Evolutionary conservation across 2,329 filamentous ascomycete genomes (phyloP).

Genomic region (Helotiales sp.): DNA sequence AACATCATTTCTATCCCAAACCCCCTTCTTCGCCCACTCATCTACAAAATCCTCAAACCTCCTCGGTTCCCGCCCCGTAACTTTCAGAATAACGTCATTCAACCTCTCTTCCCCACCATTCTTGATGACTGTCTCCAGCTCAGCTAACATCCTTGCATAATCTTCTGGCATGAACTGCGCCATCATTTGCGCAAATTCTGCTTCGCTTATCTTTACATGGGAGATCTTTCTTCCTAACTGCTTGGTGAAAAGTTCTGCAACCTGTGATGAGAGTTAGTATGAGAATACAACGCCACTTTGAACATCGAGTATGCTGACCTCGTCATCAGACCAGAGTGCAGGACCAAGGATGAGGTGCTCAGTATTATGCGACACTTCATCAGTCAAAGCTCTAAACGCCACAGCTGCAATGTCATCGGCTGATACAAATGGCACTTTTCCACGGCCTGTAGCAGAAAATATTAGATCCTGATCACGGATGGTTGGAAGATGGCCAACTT

Average conservation of each 20-base stretch:
- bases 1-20: constrained; percentile 15
- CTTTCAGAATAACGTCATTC: constrained; percentile 18
- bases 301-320: constrained; percentile 21
- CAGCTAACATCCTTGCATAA: constrained; percentile 22
- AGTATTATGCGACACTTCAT: constrained; percentile 40
- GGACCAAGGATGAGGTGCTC: constrained; percentile 40
- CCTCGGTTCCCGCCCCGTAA: constrained; percentile 20
- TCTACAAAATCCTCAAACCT: constrained; percentile 21
- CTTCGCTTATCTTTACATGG: constrained; percentile 22
- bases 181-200: constrained; percentile 14
- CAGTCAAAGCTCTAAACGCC: constrained; percentile 42
- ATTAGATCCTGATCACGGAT: constrained; percentile 43
- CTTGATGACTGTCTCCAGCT: constrained; percentile 22
- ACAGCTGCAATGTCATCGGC: constrained; percentile 48
- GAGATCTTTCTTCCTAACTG: constrained; percentile 19
- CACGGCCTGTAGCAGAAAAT: constrained; percentile 44
- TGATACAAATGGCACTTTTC: constrained; percentile 48
- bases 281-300: too few relatives aligned
- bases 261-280: constrained; percentile 7
- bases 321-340: constrained; percentile 36
- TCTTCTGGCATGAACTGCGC: constrained; percentile 9
- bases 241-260: constrained; percentile 16
- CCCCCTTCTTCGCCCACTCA: constrained; percentile 7
- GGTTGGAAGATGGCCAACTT: constrained; percentile 31
- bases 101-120: constrained; percentile 21